Percentiles rank a stretch among this genome's conserved stretches.
Conservation (phyloP, 805 yeast genomes). For the Ogataea ramenticola region DNA sequence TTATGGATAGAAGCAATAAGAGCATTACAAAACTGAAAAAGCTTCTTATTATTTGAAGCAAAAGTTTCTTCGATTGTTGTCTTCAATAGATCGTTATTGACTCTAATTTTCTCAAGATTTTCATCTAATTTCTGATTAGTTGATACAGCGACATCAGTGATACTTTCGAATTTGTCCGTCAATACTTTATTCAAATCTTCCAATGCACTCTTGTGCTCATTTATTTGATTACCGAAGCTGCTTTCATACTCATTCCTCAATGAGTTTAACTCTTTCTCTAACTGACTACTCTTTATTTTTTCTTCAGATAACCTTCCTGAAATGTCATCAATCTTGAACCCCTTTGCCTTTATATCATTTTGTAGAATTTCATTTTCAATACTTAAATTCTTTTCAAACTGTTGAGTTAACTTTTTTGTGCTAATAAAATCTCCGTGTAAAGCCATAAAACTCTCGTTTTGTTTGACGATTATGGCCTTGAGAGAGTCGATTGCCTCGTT, state of each 20-base stretch:
- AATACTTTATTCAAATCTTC: slow-evolving; percentile 7
- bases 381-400: too few species aligned
- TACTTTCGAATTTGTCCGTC: not conserved
- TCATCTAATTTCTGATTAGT: not conserved
- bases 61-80: too few species aligned
- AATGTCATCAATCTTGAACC: slow-evolving; percentile 32
- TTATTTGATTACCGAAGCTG: too few species aligned
- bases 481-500: slow-evolving; percentile 1
- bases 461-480: slow-evolving; percentile 4
- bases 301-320: slow-evolving; percentile 42
- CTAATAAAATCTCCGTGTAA: not conserved
- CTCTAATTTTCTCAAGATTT: not conserved
- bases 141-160: too few species aligned
- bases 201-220: too few species aligned
- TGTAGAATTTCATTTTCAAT: slow-evolving; percentile 5
- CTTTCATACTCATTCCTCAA: slow-evolving; percentile 9
- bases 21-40: not conserved
- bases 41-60: not conserved
- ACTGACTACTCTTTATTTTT: slow-evolving; percentile 28
- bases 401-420: not conserved
- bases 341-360: slow-evolving; percentile 24
- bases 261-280: too few species aligned
- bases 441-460: slow-evolving; percentile 4
- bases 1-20: too few species aligned
- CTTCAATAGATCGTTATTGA: not conserved